Evolutionary conservation across 2,329 filamentous ascomycete genomes (phyloP), one percentile per base, ranked within the genome.

Genomic region (Colletotrichum horii): DNA sequence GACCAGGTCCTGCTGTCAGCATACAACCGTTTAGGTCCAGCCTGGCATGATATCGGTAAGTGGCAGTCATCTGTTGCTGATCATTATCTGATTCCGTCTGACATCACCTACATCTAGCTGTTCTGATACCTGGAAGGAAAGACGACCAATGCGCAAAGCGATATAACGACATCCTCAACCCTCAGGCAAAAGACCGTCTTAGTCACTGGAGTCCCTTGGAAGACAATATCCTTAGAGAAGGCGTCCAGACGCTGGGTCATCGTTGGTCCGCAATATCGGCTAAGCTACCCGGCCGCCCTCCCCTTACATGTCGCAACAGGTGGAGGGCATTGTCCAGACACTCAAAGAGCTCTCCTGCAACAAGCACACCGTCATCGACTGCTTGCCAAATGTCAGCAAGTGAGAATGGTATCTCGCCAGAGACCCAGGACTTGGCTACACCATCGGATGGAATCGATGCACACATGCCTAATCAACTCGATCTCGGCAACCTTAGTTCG

Each of bases 131-230:
- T 2, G 80, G 80, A 15, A 76, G 80, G 48, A 82, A 82, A 58
- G 80, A 82, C 26, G 80, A 81, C 52, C 80, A 82, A 43, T 82
- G 80, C 9, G 81, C 80, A 3, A 82, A 82, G 43, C 75, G 80
- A 68, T 82, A 82, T 56, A 80, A 80, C 48, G 80, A 82, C 8
- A 82, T 82, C 4, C 78, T 82, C 9, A 78, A 79, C 7, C 80
- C 80, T 2, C 78, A 76, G 22, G 80, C 80, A 38, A 78, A 78
- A 48, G 80, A 81, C 28, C 76, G 80, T 1, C 34, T 82, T 2
- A 77, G 76, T 24, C 79, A 80, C 24, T 82, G 80, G 80, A 82
- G 80, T 8, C 64, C 72, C 1, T 77, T 79, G 4, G 80, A 82
- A 48, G 80, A 82, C 16, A 76, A 72, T 6, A 74, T 80, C 19